Conservation (phyloP, 1,284 basidiomycete genomes). For the Phylloboletellus chloephorus region DNA sequence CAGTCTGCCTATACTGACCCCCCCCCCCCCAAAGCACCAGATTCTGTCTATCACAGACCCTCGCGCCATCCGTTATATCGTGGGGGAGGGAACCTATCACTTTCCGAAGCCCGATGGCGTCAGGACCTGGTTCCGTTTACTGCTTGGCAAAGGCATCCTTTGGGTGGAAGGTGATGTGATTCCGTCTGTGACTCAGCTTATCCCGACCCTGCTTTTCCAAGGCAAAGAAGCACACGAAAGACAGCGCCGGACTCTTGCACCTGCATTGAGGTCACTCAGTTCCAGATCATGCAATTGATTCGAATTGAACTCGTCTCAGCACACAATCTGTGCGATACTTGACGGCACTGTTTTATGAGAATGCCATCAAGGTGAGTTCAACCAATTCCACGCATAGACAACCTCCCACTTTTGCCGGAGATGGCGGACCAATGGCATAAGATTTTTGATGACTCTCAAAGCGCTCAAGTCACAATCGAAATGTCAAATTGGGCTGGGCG, state of each 20-base stretch:
- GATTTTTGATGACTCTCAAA: slow-evolving; percentile 36
- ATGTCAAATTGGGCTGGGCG: slow-evolving; percentile 53
- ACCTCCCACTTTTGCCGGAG: slow-evolving; percentile 11
- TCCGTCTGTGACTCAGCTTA: background rate
- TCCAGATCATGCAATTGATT: background rate
- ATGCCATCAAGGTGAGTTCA: slow-evolving; percentile 36
- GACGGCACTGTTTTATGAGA: slow-evolving; percentile 46
- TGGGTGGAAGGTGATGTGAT: slow-evolving; percentile 49
- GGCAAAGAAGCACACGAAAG: slow-evolving; percentile 51
- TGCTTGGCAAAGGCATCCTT: slow-evolving; percentile 56
- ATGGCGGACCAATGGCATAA: slow-evolving; percentile 45
- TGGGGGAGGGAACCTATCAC: slow-evolving; percentile 45
- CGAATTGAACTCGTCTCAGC: slow-evolving; percentile 27
- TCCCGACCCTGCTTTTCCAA: slow-evolving; percentile 16
- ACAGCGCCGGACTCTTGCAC: slow-evolving; percentile 47
- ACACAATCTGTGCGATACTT: slow-evolving; percentile 47
- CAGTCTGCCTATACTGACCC: too few species aligned
- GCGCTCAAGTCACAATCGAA: slow-evolving; percentile 42
- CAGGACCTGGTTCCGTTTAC: slow-evolving; percentile 53
- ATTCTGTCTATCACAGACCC: slow-evolving; percentile 51
- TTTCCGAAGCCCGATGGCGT: slow-evolving; percentile 58
- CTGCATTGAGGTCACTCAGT: slow-evolving; percentile 46
- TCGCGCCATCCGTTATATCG: slow-evolving; percentile 47
- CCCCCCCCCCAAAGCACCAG: slow-evolving; percentile 43
- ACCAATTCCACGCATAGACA: slow-evolving; percentile 4